Base-by-base conservation (phyloP, 2,329 filamentous ascomycete genomes). In the Sphaceloma murrayae region DNA sequence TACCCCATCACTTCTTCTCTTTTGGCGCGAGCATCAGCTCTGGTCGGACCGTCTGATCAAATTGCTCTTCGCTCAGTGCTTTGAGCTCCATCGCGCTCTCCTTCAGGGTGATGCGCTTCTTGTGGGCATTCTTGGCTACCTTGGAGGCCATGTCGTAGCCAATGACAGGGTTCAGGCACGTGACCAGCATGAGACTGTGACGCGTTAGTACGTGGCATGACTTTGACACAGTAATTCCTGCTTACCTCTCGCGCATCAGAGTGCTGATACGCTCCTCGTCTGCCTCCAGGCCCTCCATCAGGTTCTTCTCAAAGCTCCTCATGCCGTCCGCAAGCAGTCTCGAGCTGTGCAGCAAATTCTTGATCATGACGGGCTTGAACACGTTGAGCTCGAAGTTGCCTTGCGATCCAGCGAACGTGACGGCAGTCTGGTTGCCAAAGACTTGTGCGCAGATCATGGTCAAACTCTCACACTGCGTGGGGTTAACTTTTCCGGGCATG, bases 401-500 rank as follows among this genome's bases (percentile, higher is more conserved):
- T 70, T 91, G 94, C 72, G 93, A 93, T 60, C 89, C 91, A 51
- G 87, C 86, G 57, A 96, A 86, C 21, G 89, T 95, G 49, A 85
- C 80, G 27, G 91, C 86, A 44, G 87, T 82, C 62, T 96, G 80
- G 75, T 98, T 98, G 60, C 91, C 91, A 76, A 96, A 94, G 50
- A 98, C 89, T 68, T 98, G 91, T 14, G 85, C 79, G 71, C 89
- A 95, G 49, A 96, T 74, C 91, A 98, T 98, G 56, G 91, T 96
- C 64, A 98, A 71, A 50, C 87, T 85, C 73, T 98, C 91, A 68
- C 87, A 94, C 70, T 98, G 91, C 22, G 91, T 98, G 22, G 91
- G 91, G 73, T 98, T 98, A 63, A 98, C 91, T 74, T 98, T 98
- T 60, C 91, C 91, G 33, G 91, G 91, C 91, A 98, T 98, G 73